Conservation (phyloP, 2,329 filamentous ascomycete species). For the Myotisia sp. region DNA sequence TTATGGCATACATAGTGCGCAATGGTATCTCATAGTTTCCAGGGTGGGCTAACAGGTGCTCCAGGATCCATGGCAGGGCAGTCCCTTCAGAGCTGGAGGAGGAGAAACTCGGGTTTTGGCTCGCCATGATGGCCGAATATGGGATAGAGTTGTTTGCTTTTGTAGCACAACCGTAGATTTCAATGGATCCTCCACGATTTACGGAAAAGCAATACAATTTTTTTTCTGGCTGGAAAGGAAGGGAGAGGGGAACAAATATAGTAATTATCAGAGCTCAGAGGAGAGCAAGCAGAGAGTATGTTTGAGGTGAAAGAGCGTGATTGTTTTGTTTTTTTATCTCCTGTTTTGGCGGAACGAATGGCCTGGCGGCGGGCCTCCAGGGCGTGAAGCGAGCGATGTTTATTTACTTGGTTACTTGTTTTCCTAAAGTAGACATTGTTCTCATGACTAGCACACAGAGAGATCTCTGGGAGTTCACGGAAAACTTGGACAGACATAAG, state of each 20-base stretch:
- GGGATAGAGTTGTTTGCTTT: slow-evolving; percentile 4
- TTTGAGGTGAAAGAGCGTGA: background rate
- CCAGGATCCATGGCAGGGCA: slow-evolving; percentile 40
- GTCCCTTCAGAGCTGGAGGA: slow-evolving; percentile 21
- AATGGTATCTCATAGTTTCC: slow-evolving; percentile 52
- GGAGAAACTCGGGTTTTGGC: slow-evolving; percentile 4
- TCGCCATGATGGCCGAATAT: background rate
- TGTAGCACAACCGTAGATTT: too few species aligned
- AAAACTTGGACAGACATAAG: too few species aligned
- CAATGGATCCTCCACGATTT: too few species aligned
- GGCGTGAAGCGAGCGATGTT: too few species aligned
- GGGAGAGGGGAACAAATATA: background rate
- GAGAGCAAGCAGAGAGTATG: background rate
- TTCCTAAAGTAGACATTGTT: background rate
- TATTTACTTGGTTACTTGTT: too few species aligned
- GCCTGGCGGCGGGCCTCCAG: too few species aligned
- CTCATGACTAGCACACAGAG: background rate
- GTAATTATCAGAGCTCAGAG: background rate
- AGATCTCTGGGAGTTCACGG: too few species aligned
- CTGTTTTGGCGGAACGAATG: background rate
- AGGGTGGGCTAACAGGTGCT: slow-evolving; percentile 47
- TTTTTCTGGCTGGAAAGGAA: background rate
- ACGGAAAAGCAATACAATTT: too few species aligned
- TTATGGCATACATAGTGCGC: slow-evolving; percentile 54
- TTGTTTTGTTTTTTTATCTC: background rate